Conservation (phyloP, 177 flowering plant genomes). For the Vitis hybrid region DNA sequence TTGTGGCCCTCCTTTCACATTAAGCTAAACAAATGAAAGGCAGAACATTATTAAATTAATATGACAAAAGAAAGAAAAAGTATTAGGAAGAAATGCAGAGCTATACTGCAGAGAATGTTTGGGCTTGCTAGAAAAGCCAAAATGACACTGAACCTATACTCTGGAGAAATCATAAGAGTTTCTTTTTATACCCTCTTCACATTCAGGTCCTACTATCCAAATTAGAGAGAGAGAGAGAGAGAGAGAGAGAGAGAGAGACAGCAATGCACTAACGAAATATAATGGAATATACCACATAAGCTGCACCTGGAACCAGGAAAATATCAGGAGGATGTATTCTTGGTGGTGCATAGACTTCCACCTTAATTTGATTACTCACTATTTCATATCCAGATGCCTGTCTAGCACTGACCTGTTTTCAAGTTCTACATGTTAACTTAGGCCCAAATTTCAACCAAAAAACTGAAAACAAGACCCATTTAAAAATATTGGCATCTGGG, state of each 20-base stretch:
- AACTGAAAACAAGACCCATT: background rate
- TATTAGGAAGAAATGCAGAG: background rate
- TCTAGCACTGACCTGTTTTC: slow-evolving; percentile 63
- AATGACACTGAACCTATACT: background rate
- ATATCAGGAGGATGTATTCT: slow-evolving; percentile 62
- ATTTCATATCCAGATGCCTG: slow-evolving; percentile 78
- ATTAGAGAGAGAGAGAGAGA: background rate
- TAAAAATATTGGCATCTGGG: background rate
- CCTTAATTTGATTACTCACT: slow-evolving; percentile 56
- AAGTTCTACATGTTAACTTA: slow-evolving; percentile 7
- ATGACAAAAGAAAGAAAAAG: slow-evolving; percentile 1
- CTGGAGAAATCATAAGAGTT: background rate
- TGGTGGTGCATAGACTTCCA: slow-evolving; percentile 90
- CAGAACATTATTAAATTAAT: slow-evolving; percentile 1
- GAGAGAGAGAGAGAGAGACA: background rate
- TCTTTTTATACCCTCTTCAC: background rate
- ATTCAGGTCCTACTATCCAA: background rate
- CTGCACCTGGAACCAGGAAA: slow-evolving; percentile 86
- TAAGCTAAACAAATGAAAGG: slow-evolving; percentile 41
- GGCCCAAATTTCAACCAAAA: background rate
- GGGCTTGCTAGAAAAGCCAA: background rate
- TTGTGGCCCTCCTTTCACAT: slow-evolving; percentile 80
- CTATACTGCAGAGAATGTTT: background rate
- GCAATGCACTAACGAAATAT: background rate
- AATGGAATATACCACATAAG: slow-evolving; percentile 57